Evolutionary conservation across 331 rosid genomes (phyloP), one percentile per base, ranked within the genome.

Genomic region (Malus hybrid): DNA sequence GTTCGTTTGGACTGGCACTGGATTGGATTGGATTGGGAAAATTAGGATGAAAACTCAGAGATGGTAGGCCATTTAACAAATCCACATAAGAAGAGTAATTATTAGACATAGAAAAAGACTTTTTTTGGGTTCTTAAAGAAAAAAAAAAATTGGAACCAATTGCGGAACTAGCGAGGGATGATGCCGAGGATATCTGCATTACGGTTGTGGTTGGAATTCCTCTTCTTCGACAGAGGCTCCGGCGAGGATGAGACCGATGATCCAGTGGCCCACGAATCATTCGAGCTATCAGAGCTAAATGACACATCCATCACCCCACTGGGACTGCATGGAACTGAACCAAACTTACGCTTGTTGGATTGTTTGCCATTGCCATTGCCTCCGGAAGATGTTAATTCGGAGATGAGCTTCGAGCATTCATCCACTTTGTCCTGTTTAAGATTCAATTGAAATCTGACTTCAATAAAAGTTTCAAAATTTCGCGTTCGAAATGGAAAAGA

Each of bases 211-310:
- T 42, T 76, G 77, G 53, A 80, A 79, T 88, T 86, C 58, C n/a
- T 83, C 66, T 87, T 94, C 91, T 95, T 95, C 6, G 85, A 77
- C 73, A 86, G 76, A 24, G 89, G 91, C 78, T 90, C 97, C 29
- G 96, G 92, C 22, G 96, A 92, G 61, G 95, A 91, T 7, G 92
- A 85, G 19, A 88, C 93, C 10, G 97, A 89, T 24, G 91, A 74
- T 6, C 85, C 30, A 10, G 74, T 71, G 0, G 85, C 77, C 97
- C 96, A 90, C 8, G 97, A 90, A 20, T 94, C 97, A 77, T 91
- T 88, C 7, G 97, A 92, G 83, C 89, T 82, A 52, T 90, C 93
- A 4, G 85, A 87, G 86, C 96, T 92, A 75, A 92, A 91, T 7
- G 91, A 84, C 78, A 83, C 81, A 33, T 92, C 97, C 42, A 90